These are phyloP conservation scores for Venustampulla echinocandica DNA, from an alignment of 495 filamentous ascomycete genomes.

Conservation along the genomic window DNA sequence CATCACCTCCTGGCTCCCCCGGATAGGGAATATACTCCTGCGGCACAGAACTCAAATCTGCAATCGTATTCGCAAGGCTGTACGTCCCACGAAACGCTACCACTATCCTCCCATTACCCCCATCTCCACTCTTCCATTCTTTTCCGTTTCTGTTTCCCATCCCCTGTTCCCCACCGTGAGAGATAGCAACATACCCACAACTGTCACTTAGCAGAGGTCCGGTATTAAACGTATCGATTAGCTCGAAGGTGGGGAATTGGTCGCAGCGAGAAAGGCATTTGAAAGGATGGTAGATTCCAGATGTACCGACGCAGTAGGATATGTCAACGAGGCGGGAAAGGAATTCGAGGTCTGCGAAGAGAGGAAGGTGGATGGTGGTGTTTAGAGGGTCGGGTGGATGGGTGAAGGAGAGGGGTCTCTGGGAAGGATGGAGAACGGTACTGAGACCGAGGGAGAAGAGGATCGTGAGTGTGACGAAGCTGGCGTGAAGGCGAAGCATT, in stretches of 20 bases:
- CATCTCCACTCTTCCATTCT: background rate
- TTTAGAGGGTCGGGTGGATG: background rate
- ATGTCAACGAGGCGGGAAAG: slow-evolving; percentile 86
- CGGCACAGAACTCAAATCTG: slow-evolving; percentile 78
- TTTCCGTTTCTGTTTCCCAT: background rate
- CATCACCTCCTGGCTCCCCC: slow-evolving; percentile 26
- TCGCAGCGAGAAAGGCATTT: slow-evolving; percentile 72
- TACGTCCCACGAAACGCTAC: slow-evolving; percentile 96
- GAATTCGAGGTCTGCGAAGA: slow-evolving; percentile 80
- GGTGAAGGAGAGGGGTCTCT: background rate
- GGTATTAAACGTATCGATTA: slow-evolving; percentile 84
- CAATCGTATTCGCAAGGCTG: slow-evolving; percentile 79
- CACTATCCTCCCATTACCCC: slow-evolving; percentile 44
- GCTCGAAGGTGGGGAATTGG: slow-evolving; percentile 70
- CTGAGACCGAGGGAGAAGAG: background rate
- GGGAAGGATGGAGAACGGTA: background rate
- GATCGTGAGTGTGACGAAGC: slow-evolving; percentile 9
- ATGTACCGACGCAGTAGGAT: slow-evolving; percentile 82
- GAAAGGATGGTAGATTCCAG: slow-evolving; percentile 74
- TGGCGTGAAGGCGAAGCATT: slow-evolving; percentile 13
- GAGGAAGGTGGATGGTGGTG: slow-evolving; percentile 20
- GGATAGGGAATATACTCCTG: slow-evolving; percentile 89
- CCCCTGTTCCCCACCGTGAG: slow-evolving; percentile 41
- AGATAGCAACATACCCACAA: slow-evolving; percentile 87
- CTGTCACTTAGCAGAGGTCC: slow-evolving; percentile 80